Evolutionary conservation across 345 rosid species (phyloP).

Genomic region (Euphorbia lathyris): DNA sequence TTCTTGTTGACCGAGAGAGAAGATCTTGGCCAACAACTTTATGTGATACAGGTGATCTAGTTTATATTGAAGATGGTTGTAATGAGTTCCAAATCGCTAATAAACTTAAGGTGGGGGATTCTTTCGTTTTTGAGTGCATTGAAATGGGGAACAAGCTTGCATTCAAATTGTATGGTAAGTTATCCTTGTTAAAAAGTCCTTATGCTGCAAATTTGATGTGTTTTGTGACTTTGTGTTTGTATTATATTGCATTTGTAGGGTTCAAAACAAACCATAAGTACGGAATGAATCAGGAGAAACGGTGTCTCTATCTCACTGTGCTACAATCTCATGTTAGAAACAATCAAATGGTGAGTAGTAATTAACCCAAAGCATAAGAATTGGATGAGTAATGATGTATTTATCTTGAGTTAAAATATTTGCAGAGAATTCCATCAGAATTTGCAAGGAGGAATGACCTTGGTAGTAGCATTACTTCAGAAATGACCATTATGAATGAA

Average conservation of each 20-base stretch:
- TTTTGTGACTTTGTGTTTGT: no score
- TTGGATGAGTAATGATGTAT: no score
- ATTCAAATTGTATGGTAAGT: conserved; percentile 8
- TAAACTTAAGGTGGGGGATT: conserved; percentile 13
- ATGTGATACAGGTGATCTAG: background rate
- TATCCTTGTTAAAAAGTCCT: background rate
- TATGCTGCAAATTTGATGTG: background rate
- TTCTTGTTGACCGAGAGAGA: conserved; percentile 9
- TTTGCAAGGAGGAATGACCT: conserved; percentile 1
- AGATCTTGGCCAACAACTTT: conserved; percentile 15
- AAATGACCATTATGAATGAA: conserved; percentile 9
- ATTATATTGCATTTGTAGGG: no score
- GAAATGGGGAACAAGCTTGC: conserved; percentile 6
- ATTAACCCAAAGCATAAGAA: no score
- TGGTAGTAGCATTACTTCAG: background rate
- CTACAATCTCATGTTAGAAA: no score
- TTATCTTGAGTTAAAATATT: no score
- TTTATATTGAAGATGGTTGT: conserved; percentile 9
- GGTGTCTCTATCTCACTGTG: no score
- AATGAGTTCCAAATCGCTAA: background rate
- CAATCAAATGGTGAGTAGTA: no score
- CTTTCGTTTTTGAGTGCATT: conserved; percentile 14
- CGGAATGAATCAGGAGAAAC: no score
- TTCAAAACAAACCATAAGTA: no score
- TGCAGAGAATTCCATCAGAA: background rate